Evolutionary conservation across 2,329 filamentous ascomycete genomes (phyloP), one percentile per base, ranked within the genome.

Genomic region (Torrubiella hemipterigena): DNA sequence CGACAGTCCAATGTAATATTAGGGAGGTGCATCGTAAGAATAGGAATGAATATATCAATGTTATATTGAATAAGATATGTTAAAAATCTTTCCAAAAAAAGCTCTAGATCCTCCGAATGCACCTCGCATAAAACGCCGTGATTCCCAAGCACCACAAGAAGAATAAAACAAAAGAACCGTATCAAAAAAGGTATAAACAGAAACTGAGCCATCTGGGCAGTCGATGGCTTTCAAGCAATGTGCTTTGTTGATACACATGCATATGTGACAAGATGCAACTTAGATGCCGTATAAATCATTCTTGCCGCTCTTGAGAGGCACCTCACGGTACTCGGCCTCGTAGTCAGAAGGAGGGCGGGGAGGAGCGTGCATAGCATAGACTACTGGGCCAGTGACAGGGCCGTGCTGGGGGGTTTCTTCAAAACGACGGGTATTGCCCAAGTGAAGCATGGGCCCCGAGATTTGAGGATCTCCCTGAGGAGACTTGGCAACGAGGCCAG

Each of bases 281-380:
- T 14, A 26, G 9, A 32, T 49, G n/a, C 54, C 55, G 21, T 55
- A 58, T 0, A 61, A 36, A 2, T 40, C 40, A 31, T 50, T 56
- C 37, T 56, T 54, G 16, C 56, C 55, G 4, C 51, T 56, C 4
- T 37, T 36, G 12, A 58, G 43, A 3, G 55, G 48, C n/a, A 49
- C 41, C 3, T 59, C 52, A 5, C 36, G 27, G 3, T 43, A 47
- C 0, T 35, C 34, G 3, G 32, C 11, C n/a, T n/a, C n/a, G n/a
- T n/a, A 24, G 12, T 24, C 22, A 2, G 34, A 14, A 24, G 22
- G 22, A 24, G 22, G 22, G 22, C 22, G 12, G 10, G 22, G 22
- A 24, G 37, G 9, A 38, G 27, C 0, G 40, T n/a, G n/a, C n/a
- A n/a, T n/a, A n/a, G n/a, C n/a, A n/a, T n/a, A n/a, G n/a, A n/a